A percentile compares a stretch with the other conserved stretches of the same genome.
These are phyloP conservation scores for Helianthus annuus DNA, from an alignment of 129 eudicot species.

Conservation along the genomic window HanXRQr2.0-SUNRISE NC_035445.2:116817873-116818372, in stretches of 20 bases:
- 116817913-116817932: background rate
- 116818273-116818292: constrained; percentile 71
- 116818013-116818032: constrained; percentile 21
- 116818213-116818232: constrained; percentile 61
- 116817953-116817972: no score
- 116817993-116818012: constrained; percentile 10
- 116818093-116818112: constrained; percentile 46
- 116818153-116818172: constrained; percentile 23
- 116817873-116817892: constrained; percentile 15
- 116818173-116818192: constrained; percentile 47
- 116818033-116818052: constrained; percentile 26
- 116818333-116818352: constrained; percentile 65
- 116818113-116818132: constrained; percentile 25
- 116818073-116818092: constrained; percentile 57
- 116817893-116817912: constrained; percentile 25
- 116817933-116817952: no score
- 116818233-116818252: constrained; percentile 75
- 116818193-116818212: constrained; percentile 63
- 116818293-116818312: constrained; percentile 77
- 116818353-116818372: constrained; percentile 53
- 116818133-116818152: constrained; percentile 27
- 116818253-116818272: constrained; percentile 85
- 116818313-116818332: constrained; percentile 79
- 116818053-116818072: constrained; percentile 35
- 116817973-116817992: background rate